Evolutionary conservation across 2,329 filamentous ascomycete species (phyloP), one percentile per base, ranked within the genome.

Genomic region (Microdochium bolleyi): DNA sequence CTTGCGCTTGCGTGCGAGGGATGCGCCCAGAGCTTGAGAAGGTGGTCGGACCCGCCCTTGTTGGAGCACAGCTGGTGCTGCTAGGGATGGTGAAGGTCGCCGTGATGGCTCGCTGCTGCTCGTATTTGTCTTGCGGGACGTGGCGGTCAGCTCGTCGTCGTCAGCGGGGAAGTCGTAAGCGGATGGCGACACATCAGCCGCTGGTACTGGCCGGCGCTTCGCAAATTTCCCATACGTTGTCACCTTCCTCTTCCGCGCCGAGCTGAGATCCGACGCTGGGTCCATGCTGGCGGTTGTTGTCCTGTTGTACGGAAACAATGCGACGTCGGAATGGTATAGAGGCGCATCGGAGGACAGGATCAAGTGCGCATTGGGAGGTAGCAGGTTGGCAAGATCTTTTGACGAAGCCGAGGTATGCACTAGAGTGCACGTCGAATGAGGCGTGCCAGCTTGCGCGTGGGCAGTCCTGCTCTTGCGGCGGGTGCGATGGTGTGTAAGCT

Each of bases 1-100:
- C 56, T 67, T 67, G 51, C 64, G 63, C 52, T 66, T 67, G 48
- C 61, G 59, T 48, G 62, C 61, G 14, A 46, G n/a, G 19, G 41
- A 46, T 22, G 41, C 19, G 16, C 41, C 41, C 9, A 46, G 19
- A 22, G 41, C 41, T 22, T 46, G 16, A 7, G 41, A 22, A 22
- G 16, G 41, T 46, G 41, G 16, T 21, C 10, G 41, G 19, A 46
- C 41, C 3, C 41, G 41, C 7, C 16, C 41, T 46, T 22, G 13
- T 16, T 11, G 14, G 9, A 19, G 41, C 13, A 46, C 19, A 19
- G 7, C 22, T 11, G 41, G 10, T 8, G 13, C n/a, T 22, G 41
- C 16, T 8, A 46, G 50, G n/a, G 50, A 55, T 9, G 63, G 58
- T n/a, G 60, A 60, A 9, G 60, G 48, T 49, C 54, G 52, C 11